These are phyloP conservation scores for Sarocladium kiliense DNA, from an alignment of 2,329 filamentous ascomycete species.

Conservation along the genomic window DNA sequence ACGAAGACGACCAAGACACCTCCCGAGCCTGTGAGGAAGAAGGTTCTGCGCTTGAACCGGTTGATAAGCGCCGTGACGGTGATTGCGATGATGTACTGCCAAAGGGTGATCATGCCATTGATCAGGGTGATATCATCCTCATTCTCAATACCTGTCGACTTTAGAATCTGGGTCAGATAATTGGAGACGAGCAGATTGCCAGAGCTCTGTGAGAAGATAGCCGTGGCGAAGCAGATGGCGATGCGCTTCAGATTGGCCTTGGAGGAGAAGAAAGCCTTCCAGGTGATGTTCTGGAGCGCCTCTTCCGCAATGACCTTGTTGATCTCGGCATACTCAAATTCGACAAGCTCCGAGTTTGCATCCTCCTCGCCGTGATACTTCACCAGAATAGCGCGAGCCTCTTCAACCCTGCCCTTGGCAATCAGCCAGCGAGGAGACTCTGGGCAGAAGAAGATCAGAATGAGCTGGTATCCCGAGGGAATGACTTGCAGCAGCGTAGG, in stretches of 20 bases:
- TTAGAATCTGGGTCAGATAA: constrained; percentile 33
- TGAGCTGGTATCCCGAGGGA: constrained; percentile 35
- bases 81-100: constrained; percentile 36
- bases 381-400: constrained; percentile 45
- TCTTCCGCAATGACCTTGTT: constrained; percentile 41
- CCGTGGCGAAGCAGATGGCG: constrained; percentile 32
- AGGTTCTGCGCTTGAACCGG: constrained; percentile 29
- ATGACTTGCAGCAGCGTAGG: constrained; percentile 48
- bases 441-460: constrained; percentile 45
- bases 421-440: constrained; percentile 58
- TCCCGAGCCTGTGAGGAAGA: constrained; percentile 33
- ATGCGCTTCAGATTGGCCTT: constrained; percentile 33
- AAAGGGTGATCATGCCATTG: constrained; percentile 35
- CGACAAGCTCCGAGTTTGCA: constrained; percentile 35
- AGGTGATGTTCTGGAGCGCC: constrained; percentile 30
- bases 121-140: constrained; percentile 34
- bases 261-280: constrained; percentile 35
- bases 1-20: constrained; percentile 34
- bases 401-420: constrained; percentile 41
- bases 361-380: constrained; percentile 48
- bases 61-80: constrained; percentile 30
- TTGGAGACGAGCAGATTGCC: constrained; percentile 37
- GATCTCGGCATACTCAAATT: constrained; percentile 45
- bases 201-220: constrained; percentile 34
- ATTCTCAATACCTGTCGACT: constrained; percentile 30